phyloP scores from a whole-genome alignment of 306 rosid species.

The Mimosa pudica region DNA sequence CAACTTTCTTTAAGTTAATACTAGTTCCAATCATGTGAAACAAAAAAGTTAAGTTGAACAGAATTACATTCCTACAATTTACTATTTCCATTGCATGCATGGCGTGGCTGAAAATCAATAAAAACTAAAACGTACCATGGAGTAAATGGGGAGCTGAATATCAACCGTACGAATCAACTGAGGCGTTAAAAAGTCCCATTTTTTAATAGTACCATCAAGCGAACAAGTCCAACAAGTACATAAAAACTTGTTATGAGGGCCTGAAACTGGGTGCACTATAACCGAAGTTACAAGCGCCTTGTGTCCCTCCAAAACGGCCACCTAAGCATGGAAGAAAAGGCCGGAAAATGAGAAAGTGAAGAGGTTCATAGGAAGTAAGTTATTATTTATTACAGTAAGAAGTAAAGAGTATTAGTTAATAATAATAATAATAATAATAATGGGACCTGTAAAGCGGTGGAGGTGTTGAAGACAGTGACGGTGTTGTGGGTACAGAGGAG shows the following conservation, averaged over 20 bases:
- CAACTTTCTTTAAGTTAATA: neutral
- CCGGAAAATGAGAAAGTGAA: neutral
- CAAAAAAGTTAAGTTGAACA: neutral
- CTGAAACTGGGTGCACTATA: slow-evolving; percentile 59
- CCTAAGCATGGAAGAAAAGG: slow-evolving; percentile 17
- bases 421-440: too few species aligned
- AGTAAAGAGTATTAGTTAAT: too few species aligned
- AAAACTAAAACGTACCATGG: slow-evolving; percentile 55
- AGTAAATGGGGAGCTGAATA: slow-evolving; percentile 58
- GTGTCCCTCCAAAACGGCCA: slow-evolving; percentile 71
- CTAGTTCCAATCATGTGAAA: neutral
- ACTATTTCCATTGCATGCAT: neutral
- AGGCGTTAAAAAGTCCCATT: slow-evolving; percentile 76
- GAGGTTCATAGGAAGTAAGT: neutral
- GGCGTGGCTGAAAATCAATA: neutral
- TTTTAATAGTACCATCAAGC: slow-evolving; percentile 76
- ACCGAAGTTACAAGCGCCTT: slow-evolving; percentile 67
- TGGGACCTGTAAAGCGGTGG: slow-evolving; percentile 68
- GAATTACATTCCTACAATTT: neutral
- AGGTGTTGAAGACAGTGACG: slow-evolving; percentile 74
- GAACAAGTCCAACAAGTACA: slow-evolving; percentile 87
- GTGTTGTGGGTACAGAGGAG: slow-evolving; percentile 63
- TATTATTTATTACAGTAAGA: too few species aligned
- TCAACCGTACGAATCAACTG: slow-evolving; percentile 65
- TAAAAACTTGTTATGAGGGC: slow-evolving; percentile 40